A percentile compares a stretch with the other conserved stretches of the same genome.
Evolutionary conservation across 2,329 filamentous ascomycete genomes (phyloP).

Genomic region (Aspergillus brunneoviolaceus): DNA sequence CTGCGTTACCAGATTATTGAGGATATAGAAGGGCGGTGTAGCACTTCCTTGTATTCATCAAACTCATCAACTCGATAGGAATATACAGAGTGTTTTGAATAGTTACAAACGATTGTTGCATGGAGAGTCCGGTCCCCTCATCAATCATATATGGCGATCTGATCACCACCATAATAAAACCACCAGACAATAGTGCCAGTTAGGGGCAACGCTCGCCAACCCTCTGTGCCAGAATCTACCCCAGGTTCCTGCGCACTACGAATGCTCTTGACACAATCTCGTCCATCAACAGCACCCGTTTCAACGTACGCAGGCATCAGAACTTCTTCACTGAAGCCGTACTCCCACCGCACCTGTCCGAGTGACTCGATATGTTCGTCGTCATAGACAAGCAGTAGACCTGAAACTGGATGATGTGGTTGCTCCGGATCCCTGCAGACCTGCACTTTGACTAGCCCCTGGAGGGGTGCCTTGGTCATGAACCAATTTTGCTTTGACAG

Average conservation of each 20-base stretch:
- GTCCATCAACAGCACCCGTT: background rate
- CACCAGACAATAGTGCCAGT: slow-evolving; percentile 15
- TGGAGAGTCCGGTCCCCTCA: too few relatives aligned
- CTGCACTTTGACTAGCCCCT: slow-evolving; percentile 12
- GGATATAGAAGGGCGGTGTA: too few relatives aligned
- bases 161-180: slow-evolving; percentile 13
- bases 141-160: background rate
- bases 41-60: too few relatives aligned
- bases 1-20: too few relatives aligned
- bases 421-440: slow-evolving; percentile 14
- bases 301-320: slow-evolving; percentile 7
- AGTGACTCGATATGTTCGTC: slow-evolving; percentile 15
- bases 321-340: slow-evolving; percentile 8
- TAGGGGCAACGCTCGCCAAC: slow-evolving; percentile 6
- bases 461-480: slow-evolving; percentile 14
- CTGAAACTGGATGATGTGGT: slow-evolving; percentile 12
- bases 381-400: slow-evolving; percentile 15
- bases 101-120: too few relatives aligned
- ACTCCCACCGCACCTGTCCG: slow-evolving; percentile 18
- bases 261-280: too few relatives aligned
- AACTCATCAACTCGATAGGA: too few relatives aligned
- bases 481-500: slow-evolving; percentile 8
- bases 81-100: too few relatives aligned
- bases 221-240: too few relatives aligned
- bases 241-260: too few relatives aligned